Percentiles rank a stretch among this genome's conserved stretches.
These are phyloP conservation scores for Fragaria nilgerrensis DNA, from an alignment of 306 rosid genomes.

Conservation along the genomic window DNA sequence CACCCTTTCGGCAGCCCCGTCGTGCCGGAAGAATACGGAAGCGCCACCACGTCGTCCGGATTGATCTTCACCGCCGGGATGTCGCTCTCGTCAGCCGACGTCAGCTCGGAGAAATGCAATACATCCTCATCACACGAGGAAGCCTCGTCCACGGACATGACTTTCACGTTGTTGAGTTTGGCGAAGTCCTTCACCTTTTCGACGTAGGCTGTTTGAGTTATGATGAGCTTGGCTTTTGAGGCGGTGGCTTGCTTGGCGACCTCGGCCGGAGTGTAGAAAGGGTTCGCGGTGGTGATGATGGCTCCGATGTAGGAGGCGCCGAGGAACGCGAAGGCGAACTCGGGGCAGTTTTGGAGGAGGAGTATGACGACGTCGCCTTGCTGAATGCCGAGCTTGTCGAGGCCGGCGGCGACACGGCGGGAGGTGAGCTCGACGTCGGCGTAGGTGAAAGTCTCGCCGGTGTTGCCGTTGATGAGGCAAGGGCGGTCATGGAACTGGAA, in stretches of 20 bases:
- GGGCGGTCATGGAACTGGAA: conserved; percentile 49
- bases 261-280: conserved; percentile 59
- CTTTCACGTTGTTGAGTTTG: conserved; percentile 1
- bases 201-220: conserved; percentile 41
- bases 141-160: conserved; percentile 38
- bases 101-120: conserved; percentile 33
- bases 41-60: conserved; percentile 69
- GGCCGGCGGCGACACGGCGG: conserved; percentile 55
- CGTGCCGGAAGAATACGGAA: conserved; percentile 79
- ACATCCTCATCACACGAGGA: not conserved
- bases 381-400: conserved; percentile 46
- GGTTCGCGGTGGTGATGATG: conserved; percentile 57
- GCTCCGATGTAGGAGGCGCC: conserved; percentile 65
- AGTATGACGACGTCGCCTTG: conserved; percentile 69
- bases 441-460: conserved; percentile 48
- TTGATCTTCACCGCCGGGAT: conserved; percentile 49
- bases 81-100: conserved; percentile 40
- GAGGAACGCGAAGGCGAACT: conserved; percentile 61
- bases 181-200: conserved; percentile 48
- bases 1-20: conserved; percentile 71
- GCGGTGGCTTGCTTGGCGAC: conserved; percentile 53
- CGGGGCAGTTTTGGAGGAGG: conserved; percentile 69
- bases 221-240: conserved; percentile 43
- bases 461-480: conserved; percentile 62
- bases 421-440: conserved; percentile 48